Conservation (phyloP, 768 basidiomycete genomes). For the Trametes cubensis region DNA sequence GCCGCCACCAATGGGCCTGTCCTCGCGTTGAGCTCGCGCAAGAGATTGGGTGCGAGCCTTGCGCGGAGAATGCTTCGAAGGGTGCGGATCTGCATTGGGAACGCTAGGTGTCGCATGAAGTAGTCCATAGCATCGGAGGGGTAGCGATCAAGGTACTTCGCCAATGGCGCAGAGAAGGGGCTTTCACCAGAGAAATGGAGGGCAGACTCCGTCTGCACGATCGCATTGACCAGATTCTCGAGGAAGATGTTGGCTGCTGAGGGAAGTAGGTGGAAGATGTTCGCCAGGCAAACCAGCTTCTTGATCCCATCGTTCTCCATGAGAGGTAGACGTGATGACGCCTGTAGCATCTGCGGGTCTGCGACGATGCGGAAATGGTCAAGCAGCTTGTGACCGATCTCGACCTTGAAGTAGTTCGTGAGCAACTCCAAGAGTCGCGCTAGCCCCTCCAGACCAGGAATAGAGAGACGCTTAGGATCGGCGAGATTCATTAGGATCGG, state of each 20-base stretch:
- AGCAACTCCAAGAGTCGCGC: constrained; percentile 91
- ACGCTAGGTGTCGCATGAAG: constrained; percentile 77
- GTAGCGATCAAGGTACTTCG: constrained; percentile 90
- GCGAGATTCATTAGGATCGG: constrained; percentile 98
- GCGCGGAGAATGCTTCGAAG: constrained; percentile 82
- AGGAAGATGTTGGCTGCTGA: constrained; percentile 92
- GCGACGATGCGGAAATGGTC: constrained; percentile 95
- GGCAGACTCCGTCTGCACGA: constrained; percentile 90
- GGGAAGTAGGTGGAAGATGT: constrained; percentile 96
- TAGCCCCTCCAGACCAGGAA: constrained; percentile 89
- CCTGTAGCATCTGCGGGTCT: constrained; percentile 81
- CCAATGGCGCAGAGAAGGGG: constrained; percentile 92
- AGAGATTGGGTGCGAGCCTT: constrained; percentile 72
- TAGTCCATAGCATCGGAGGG: constrained; percentile 83
- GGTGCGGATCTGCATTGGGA: constrained; percentile 80
- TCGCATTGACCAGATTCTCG: constrained; percentile 79
- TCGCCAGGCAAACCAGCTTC: constrained; percentile 91
- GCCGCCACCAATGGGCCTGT: constrained; percentile 54
- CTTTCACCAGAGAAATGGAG: constrained; percentile 89
- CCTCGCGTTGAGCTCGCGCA: constrained; percentile 66
- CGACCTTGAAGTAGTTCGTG: constrained; percentile 99
- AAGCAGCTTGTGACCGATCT: constrained; percentile 95
- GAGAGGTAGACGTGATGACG: constrained; percentile 77
- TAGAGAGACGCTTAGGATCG: constrained; percentile 91
- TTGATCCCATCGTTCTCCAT: constrained; percentile 89